A percentile compares a stretch with the other conserved stretches of the same genome.
Evolutionary conservation across 805 yeast genomes (phyloP).

Genomic region (Wickerhamomyces bisporus): DNA sequence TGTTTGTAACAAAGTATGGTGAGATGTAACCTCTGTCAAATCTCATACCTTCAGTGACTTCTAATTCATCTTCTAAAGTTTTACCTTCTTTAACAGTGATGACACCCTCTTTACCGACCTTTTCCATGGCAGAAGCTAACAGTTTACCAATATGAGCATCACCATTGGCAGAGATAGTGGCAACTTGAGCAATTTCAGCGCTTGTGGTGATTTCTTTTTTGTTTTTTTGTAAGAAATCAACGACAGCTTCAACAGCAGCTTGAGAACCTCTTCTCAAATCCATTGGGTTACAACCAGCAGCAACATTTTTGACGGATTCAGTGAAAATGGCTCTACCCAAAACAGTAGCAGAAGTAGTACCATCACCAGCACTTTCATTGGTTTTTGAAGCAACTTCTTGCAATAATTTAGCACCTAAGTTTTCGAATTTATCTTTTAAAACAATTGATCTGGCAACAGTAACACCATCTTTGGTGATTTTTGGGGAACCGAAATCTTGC

Average conservation of each 20-base stretch:
- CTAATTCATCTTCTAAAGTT: conserved; percentile 95
- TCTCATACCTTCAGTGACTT: conserved; percentile 98
- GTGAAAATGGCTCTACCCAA: conserved; percentile 95
- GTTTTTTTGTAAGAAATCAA: conserved; percentile 77
- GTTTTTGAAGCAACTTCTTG: conserved; percentile 99
- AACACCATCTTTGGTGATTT: conserved; percentile 99
- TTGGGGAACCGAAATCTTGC: conserved; percentile 95
- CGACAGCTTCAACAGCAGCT: conserved; percentile 96
- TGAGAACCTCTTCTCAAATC: conserved; percentile 98
- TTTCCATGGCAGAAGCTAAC: conserved; percentile 96
- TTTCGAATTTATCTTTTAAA: conserved; percentile 89
- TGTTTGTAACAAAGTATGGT: conserved; percentile 94
- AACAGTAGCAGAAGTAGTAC: conserved; percentile 97
- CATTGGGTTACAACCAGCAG: conserved; percentile 99
- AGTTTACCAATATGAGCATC: conserved; percentile 90
- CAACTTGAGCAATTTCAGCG: conserved; percentile 97
- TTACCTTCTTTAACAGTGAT: conserved; percentile 97
- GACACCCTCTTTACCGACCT: conserved; percentile 99
- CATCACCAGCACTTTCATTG: conserved; percentile 98
- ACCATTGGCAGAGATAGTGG: conserved; percentile 97
- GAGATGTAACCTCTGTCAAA: conserved; percentile 98
- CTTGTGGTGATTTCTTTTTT: conserved; percentile 95
- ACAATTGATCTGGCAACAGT: conserved; percentile 90
- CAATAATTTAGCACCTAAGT: conserved; percentile 91
- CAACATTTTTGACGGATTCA: conserved; percentile 95